These are phyloP conservation scores for Brassica carinata DNA, from an alignment of 345 rosid species.

Conservation along the genomic window DNA sequence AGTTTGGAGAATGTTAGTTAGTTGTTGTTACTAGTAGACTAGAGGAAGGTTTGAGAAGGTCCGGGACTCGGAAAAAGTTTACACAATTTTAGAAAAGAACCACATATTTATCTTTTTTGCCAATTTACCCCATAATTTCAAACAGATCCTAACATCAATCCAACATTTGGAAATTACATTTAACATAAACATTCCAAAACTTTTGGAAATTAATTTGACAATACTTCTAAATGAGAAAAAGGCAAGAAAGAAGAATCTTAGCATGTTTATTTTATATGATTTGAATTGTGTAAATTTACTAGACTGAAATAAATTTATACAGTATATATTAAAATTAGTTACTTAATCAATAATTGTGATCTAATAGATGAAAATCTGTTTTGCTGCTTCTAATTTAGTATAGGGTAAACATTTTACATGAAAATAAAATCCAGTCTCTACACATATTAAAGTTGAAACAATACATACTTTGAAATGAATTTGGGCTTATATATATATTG, in stretches of 20 bases:
- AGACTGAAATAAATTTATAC: background rate
- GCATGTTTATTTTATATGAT: background rate
- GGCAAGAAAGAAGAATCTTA: background rate
- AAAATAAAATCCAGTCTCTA: background rate
- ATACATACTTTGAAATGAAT: too few species aligned
- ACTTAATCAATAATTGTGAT: background rate
- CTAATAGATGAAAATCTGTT: background rate
- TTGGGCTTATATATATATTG: too few species aligned
- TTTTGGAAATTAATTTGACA: too few species aligned
- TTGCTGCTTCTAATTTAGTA: background rate
- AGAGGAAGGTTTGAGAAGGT: slow-evolving; percentile 33
- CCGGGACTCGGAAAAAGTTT: slow-evolving; percentile 16
- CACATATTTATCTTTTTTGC: background rate
- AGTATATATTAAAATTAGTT: background rate
- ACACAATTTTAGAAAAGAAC: background rate
- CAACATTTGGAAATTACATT: background rate
- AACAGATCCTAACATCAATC: background rate
- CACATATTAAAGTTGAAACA: too few species aligned
- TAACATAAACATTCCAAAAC: too few species aligned
- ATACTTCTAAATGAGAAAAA: too few species aligned
- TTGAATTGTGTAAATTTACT: background rate
- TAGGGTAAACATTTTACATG: background rate
- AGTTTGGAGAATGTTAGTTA: background rate
- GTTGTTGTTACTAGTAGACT: background rate
- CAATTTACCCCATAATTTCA: background rate